phyloP scores from a whole-genome alignment of 257 asterid species.

The Nicotiana otophora region DNA sequence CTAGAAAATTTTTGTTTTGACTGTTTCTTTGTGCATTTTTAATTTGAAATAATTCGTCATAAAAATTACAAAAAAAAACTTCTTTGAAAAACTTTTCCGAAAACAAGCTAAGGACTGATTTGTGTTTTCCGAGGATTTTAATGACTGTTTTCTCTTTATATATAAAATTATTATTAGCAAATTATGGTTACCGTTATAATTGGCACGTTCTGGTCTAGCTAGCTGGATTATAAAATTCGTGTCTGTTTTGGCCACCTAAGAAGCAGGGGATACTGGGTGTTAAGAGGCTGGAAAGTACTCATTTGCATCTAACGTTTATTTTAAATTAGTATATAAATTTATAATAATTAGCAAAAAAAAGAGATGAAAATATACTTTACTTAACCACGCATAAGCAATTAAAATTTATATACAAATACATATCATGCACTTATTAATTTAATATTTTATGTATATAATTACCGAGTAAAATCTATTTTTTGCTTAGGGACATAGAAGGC shows the following conservation, averaged over 20 bases:
- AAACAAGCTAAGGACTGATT: not conserved
- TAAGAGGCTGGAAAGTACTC: not conserved
- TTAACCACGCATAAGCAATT: too few species aligned
- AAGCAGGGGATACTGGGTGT: not conserved
- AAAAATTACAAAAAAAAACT: too few species aligned
- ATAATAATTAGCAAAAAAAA: not conserved
- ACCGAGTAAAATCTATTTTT: too few species aligned
- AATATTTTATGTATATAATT: too few species aligned
- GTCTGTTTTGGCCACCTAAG: not conserved
- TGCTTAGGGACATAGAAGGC: not conserved
- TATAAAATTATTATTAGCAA: not conserved
- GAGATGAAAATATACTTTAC: not conserved
- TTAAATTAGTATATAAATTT: not conserved
- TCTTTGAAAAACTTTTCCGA: too few species aligned
- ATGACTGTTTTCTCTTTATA: too few species aligned
- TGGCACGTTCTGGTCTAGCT: conserved; percentile 20
- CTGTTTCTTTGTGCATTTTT: not conserved
- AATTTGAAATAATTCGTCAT: not conserved
- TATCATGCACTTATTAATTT: too few species aligned
- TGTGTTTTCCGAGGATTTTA: too few species aligned
- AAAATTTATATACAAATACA: too few species aligned
- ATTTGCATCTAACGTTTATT: not conserved
- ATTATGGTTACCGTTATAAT: conserved; percentile 29
- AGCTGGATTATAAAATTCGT: not conserved
- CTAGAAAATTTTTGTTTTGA: not conserved